Base-by-base conservation (phyloP, 345 rosid genomes). In the Euphorbia lathyris region DNA sequence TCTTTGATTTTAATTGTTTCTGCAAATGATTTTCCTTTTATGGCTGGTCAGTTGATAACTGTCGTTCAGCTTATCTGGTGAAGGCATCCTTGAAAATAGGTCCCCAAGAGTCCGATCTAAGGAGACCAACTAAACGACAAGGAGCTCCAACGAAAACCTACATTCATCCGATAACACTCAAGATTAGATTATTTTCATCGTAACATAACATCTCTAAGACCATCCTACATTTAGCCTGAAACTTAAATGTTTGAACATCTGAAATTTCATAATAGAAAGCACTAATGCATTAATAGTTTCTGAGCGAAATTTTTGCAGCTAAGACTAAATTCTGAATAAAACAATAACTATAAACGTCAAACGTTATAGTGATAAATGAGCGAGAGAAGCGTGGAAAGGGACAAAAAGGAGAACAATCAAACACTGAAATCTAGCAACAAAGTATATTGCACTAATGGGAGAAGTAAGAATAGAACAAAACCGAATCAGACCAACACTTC, bases 51-150 rank as follows among this genome's bases (percentile, higher is more conserved):
- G 23, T 36, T 38, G 7, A 14, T 9, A 32, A 53, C 32, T 67
- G n/a, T 52, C 48, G 10, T 14, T 52, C 59, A 51, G 53, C 58
- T 67, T n/a, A 55, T 20, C 45, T n/a, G 70, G 22, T 67, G 30
- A 11, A 67, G 23, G 16, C 60, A 52, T 52, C 48, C 61, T 67
- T 9, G 29, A 66, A 51, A 27, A 9, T 32, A 20, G 23, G 40
- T 27, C 27, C 25, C 19, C 7, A 29, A 17, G 38, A 27, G 22
- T 30, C 43, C n/a, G n/a, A 12, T 14, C 67, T 45, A 12, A 9
- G 20, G 30, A 40, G 51, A 51, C n/a, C 23, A 43, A 13, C 29
- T 43, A 63, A 43, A 63, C 34, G 6, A 63, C 34, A 16, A 26
- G 17, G 7, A 63, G 52, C 53, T 63, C 34, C 57, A 26, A 65